Evolutionary conservation across 192 early-diverging fungal genomes (phyloP), one percentile per base, ranked within the genome.

Genomic region (Backusella psychrophila): DNA sequence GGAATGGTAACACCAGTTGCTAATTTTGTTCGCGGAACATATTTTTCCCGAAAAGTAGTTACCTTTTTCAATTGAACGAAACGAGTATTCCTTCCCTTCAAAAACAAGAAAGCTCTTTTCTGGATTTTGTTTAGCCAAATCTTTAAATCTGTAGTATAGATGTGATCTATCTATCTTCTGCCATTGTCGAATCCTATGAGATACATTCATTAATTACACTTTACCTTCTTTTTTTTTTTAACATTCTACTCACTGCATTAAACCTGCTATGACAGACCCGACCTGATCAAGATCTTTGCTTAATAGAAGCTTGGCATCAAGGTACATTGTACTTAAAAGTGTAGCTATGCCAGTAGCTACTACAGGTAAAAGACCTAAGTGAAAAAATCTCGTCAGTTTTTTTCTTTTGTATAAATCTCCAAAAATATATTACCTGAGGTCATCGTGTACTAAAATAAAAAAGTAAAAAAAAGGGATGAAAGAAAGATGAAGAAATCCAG

Each of bases 31-130:
- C 6, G 8, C 19, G 21, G 52, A 21, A 56, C 3, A 23, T 26
- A 1, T 56, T 23, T 56, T 0, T 11, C 21, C 21, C n/a, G 11
- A 14, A 26, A 49, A 49, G 7, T 17, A 34, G 1, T 15, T 74
- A 87, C 85, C 81, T 80, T 77, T 78, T 21, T 89, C 84, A 63
- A 85, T 75, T 15, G 85, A 77, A 53, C 73, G 73, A 71, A 77
- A 87, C 3, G 87, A 85, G 33, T 85, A 89, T 0, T 76, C 72
- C 68, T 79, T 78, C 14, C 83, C 85, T 34, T 89, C 84, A 79
- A 89, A 89, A 42, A 85, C 68, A 2, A 89, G 36, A 23, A 80
- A 83, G 12, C 78, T 78, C 23, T 72, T 74, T 17, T 81, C 77
- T 19, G 87, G 87, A 21, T 81, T 71, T 21, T 75, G 79, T 34